Conservation (phyloP, 225 moss, liverwort and hornwort genomes). For the Polytrichum commune region DNA sequence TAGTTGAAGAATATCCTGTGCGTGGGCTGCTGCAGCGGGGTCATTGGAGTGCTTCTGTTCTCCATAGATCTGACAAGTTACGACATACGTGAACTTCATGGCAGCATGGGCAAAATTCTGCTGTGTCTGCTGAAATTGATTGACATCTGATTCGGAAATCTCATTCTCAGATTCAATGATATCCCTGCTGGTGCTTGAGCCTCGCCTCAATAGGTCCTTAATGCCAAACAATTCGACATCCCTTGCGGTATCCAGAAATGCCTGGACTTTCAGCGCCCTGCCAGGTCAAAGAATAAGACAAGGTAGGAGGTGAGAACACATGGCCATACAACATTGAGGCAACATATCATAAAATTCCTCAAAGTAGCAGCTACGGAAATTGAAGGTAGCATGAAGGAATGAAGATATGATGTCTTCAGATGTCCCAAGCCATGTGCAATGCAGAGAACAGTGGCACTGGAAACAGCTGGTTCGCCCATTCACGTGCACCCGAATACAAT, state of each 20-base stretch:
- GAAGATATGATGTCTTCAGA: no score
- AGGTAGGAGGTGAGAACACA: no score
- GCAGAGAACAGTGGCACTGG: no score
- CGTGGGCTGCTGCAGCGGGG: slow-evolving; percentile 30
- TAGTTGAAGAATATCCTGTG: slow-evolving; percentile 64
- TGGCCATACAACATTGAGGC: no score
- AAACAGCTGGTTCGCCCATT: no score
- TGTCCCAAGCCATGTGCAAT: no score
- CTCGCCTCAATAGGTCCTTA: slow-evolving; percentile 54
- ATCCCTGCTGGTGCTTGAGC: slow-evolving; percentile 43
- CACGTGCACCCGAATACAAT: no score
- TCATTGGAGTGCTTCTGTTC: slow-evolving; percentile 51
- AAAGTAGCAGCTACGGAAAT: no score
- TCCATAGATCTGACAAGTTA: slow-evolving; percentile 94
- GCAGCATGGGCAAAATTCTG: slow-evolving; percentile 59
- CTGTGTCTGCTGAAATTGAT: slow-evolving; percentile 23
- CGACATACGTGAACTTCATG: slow-evolving; percentile 94
- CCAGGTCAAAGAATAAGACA: slow-evolving; percentile 1
- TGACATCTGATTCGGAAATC: slow-evolving; percentile 14
- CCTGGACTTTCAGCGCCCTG: slow-evolving; percentile 85
- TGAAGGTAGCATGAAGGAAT: no score
- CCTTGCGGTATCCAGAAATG: slow-evolving; percentile 67
- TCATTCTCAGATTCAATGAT: slow-evolving; percentile 23
- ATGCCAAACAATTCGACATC: slow-evolving; percentile 52
- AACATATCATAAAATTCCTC: no score